Evolutionary conservation across 202 grass and related monocot species (phyloP), one percentile per base, ranked within the genome.

Genomic region (Carex arenaria): DNA sequence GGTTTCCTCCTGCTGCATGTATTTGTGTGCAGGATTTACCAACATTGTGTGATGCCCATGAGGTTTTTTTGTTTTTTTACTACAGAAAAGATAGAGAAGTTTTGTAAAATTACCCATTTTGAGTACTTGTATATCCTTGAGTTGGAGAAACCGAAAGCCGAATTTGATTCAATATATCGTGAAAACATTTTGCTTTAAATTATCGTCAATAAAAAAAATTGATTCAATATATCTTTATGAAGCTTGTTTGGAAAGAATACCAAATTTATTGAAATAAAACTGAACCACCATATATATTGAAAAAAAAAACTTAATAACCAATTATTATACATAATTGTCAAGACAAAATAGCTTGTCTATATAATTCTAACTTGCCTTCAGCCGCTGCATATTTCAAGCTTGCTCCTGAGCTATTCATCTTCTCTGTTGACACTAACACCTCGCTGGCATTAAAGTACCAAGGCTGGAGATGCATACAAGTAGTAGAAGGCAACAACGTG

Each of bases 271-370:
- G 38, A 40, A 40, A 40, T 40, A 40, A 40, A 40, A 40, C 36
- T 40, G 4, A 40, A 40, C 36, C 36, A 40, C 36, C 36, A 40
- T 6, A 40, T 40, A 38, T 38, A 40, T 40, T 40, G 36, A 13
- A 36, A 52, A 14, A 26, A 26, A 19, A 23, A 66, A 54, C 23
- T 32, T 51, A 68, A 68, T 28, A 18, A 55, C 43, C 10, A 30
- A 62, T 28, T 30, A 4, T 52, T 67, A 28, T 26, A 30, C 12
- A 42, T 3, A 65, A 56, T 19, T 53, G 22, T 86, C 62, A 86
- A 55, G 64, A 84, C 12, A 93, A 78, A 80, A 98, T 89, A 86
- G 92, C 92, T 91, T 94, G 89, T 82, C 89, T 93, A 72, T 98
- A 98, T 62, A 98, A 63, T 49, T 67, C 45, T 68, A 87, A 89